Conservation (phyloP, 805 yeast genomes). For the Saturnispora halmiae region DNA sequence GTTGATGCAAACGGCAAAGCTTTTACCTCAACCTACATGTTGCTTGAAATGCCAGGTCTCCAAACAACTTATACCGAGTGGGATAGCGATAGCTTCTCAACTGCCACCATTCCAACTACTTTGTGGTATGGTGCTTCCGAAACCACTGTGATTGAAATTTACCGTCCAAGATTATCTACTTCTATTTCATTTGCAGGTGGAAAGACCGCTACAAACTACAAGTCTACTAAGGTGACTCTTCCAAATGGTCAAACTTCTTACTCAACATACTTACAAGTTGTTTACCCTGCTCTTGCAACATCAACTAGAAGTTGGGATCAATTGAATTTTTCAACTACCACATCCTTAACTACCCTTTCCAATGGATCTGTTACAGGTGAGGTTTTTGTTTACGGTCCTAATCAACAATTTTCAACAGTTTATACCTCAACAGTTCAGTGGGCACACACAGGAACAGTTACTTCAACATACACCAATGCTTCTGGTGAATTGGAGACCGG, state of each 20-base stretch:
- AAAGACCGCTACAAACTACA: neutral
- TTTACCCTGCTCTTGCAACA: constrained; percentile 5
- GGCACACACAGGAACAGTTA: too few species aligned
- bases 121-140: too few species aligned
- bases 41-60: constrained; percentile 1
- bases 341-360: neutral
- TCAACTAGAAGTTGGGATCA: constrained; percentile 1
- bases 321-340: neutral
- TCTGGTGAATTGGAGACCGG: too few species aligned
- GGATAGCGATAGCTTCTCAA: too few species aligned
- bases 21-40: neutral
- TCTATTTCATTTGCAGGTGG: neutral
- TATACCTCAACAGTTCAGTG: neutral
- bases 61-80: constrained; percentile 1
- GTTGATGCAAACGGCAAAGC: constrained; percentile 1
- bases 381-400: constrained; percentile 7
- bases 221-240: neutral
- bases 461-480: too few species aligned
- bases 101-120: too few species aligned
- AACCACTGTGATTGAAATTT: too few species aligned
- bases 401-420: neutral
- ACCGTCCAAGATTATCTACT: too few species aligned
- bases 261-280: neutral
- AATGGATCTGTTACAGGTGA: neutral
- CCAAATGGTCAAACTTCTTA: neutral